Percentiles rank a stretch among this genome's conserved stretches.
These are phyloP conservation scores for Naegleria lovaniensis DNA, from an alignment of 208 protist genomes.

Conservation along the genomic window DNA sequence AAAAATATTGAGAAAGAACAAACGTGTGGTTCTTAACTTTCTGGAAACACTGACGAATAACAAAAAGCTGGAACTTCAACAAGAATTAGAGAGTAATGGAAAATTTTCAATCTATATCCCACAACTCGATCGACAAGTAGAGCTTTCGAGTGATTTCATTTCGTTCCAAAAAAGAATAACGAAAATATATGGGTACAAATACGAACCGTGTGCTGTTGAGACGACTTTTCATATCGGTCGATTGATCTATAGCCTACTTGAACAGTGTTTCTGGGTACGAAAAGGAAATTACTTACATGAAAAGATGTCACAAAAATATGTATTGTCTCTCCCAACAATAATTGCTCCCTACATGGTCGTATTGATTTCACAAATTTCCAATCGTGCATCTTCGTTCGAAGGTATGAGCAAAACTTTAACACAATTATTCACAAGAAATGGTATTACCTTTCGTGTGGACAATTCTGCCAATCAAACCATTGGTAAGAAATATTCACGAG, in stretches of 20 bases:
- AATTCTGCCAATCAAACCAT: no score
- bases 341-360: no score
- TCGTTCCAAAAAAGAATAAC: slow-evolving; percentile 71
- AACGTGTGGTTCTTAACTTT: slow-evolving; percentile 65
- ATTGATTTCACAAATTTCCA: no score
- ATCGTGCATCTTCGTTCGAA: no score
- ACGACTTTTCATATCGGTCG: slow-evolving; percentile 99
- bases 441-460: no score
- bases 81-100: slow-evolving; percentile 48
- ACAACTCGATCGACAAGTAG: slow-evolving; percentile 55
- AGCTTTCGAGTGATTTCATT: slow-evolving; percentile 74
- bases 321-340: no score
- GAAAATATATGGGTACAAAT: slow-evolving; percentile 72
- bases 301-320: no score
- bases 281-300: no score
- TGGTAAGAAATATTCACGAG: slow-evolving; percentile 64
- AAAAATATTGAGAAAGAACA: slow-evolving; percentile 78
- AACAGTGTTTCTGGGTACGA: slow-evolving; percentile 91
- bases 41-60: slow-evolving; percentile 62
- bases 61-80: slow-evolving; percentile 54
- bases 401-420: no score
- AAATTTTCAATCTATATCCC: slow-evolving; percentile 41
- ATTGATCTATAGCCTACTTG: slow-evolving; percentile 92
- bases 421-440: no score
- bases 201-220: slow-evolving; percentile 95